Evolutionary conservation across 768 basidiomycete genomes (phyloP), one percentile per base, ranked within the genome.

Genomic region (Psilocybe sp.): DNA sequence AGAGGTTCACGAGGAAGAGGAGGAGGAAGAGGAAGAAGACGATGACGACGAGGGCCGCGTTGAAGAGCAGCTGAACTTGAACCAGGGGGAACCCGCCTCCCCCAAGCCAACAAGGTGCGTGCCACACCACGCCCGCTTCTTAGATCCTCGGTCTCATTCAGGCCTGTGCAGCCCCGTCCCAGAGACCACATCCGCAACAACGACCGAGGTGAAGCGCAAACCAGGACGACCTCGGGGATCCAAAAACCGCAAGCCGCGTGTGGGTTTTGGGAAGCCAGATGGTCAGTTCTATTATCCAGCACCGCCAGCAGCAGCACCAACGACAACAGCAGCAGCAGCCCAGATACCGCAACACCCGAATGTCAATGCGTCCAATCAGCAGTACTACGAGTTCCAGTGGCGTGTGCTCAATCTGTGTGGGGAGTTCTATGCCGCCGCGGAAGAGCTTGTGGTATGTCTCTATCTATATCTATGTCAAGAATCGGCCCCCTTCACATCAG

Each of bases 311-410:
- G 40, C 55, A 45, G 57, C 64, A 42, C 67, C 74, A 37, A 49
- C 59, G 16, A 35, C 60, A 14, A 39, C 62, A 31, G 45, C 58
- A 12, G 53, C 64, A 32, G 62, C 65, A 18, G 68, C 71, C 8
- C 23, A 28, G 23, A 28, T 28, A 4, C 75, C 75, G 34, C 70
- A 71, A 35, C 70, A 75, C 32, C 70, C 76, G 4, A 73, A 76
- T 43, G 78, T 83, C 19, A 80, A 78, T 49, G 71, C 82, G 2
- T 81, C 84, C 54, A 87, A 87, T 62, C 84, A 88, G 53, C 82
- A 84, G 58, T 90, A 88, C 64, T 89, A 88, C 64, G 87, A 91
- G 60, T 90, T 90, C 60, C 88, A 91, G 64, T 90, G 88, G 88
- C 81, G 87, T 49, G 81, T 89, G 38, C 64, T 90, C 50, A 88